Evolutionary conservation across 441 rosid genomes (phyloP).

Genomic region (Adansonia rubrostipa): DNA sequence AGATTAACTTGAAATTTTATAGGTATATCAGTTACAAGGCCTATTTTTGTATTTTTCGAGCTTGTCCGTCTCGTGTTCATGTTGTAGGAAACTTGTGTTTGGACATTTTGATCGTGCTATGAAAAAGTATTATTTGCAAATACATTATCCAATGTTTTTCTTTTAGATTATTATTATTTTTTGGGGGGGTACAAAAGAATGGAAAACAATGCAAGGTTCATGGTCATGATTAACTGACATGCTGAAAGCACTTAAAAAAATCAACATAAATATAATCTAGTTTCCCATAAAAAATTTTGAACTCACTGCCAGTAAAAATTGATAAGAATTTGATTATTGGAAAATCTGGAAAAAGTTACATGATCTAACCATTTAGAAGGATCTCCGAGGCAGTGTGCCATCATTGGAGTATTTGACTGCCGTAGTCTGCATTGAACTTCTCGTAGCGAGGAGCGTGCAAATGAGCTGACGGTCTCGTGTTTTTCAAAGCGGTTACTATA

Average conservation of each 20-base stretch:
- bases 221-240: background rate
- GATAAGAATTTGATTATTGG: background rate
- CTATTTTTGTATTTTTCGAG: background rate
- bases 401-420: conserved; percentile 78
- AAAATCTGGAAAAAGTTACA: background rate
- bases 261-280: background rate
- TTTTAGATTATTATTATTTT: background rate
- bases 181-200: too few species aligned
- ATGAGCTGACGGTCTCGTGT: conserved; percentile 90
- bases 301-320: background rate
- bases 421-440: conserved; percentile 82
- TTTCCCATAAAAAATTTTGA: background rate
- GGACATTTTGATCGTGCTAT: background rate
- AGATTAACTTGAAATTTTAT: background rate
- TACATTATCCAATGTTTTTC: background rate
- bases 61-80: background rate
- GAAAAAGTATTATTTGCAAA: background rate
- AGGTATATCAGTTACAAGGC: background rate
- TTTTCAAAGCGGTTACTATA: conserved; percentile 64
- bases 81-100: background rate
- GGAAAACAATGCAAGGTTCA: background rate
- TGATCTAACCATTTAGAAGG: conserved; percentile 3
- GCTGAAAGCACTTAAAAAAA: background rate
- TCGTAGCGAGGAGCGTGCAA: conserved; percentile 78
- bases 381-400: background rate